A percentile compares a stretch with the other conserved stretches of the same genome.
phyloP scores from a whole-genome alignment of 1,284 basidiomycete species.

The Pseudozyma flocculosa region DNA sequence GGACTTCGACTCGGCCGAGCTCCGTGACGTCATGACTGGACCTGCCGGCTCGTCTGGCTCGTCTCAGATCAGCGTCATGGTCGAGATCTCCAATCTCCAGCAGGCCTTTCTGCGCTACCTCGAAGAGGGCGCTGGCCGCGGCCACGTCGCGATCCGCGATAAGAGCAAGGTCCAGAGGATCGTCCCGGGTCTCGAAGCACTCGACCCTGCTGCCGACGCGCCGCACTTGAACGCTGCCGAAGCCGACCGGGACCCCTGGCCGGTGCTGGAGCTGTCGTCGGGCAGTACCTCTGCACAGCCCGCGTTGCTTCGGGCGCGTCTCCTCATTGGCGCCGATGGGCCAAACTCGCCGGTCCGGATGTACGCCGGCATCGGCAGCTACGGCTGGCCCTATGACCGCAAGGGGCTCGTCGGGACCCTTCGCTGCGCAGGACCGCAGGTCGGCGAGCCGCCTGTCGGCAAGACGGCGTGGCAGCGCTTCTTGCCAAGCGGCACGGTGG shows the following conservation, averaged over 20 bases:
- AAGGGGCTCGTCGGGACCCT: constrained; percentile 91
- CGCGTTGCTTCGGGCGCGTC: constrained; percentile 17
- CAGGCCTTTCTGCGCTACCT: constrained; percentile 52
- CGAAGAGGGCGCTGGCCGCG: constrained; percentile 31
- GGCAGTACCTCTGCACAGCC: constrained; percentile 1
- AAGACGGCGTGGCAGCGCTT: constrained; percentile 87
- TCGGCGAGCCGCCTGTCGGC: constrained; percentile 32
- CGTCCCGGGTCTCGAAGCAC: constrained; percentile 16
- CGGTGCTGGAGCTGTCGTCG: constrained; percentile 8
- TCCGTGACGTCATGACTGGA: background rate
- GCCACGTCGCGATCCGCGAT: constrained; percentile 63
- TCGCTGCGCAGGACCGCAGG: constrained; percentile 24
- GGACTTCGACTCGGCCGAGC: constrained; percentile 42
- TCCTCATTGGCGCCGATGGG: constrained; percentile 89
- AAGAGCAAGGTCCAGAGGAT: constrained; percentile 72
- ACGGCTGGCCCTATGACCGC: constrained; percentile 87
- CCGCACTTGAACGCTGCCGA: constrained; percentile 27
- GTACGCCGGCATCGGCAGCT: constrained; percentile 82
- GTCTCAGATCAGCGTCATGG: constrained; percentile 46
- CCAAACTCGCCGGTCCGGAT: constrained; percentile 88
- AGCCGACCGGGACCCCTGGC: constrained; percentile 52
- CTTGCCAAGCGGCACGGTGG: constrained; percentile 90
- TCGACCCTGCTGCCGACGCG: background rate
- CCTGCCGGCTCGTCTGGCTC: constrained; percentile 1
- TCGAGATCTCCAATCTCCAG: constrained; percentile 54